Conservation (phyloP, 306 rosid species). For the Inga laurina region DNA sequence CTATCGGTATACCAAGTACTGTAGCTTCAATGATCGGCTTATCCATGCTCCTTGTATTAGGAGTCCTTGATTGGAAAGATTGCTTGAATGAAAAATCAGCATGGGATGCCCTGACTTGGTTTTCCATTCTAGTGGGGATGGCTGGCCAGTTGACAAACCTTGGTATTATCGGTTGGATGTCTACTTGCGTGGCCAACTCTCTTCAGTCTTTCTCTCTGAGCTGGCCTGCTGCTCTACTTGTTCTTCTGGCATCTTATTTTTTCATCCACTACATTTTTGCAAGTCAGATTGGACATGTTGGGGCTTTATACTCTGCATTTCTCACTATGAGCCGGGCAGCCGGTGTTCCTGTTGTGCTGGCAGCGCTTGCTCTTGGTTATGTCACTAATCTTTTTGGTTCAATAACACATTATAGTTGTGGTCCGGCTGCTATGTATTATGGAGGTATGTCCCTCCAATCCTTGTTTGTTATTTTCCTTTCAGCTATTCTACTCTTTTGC, state of each 20-base stretch:
- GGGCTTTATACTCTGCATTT: conserved; percentile 88
- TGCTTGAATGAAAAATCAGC: conserved; percentile 48
- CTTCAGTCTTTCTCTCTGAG: conserved; percentile 70
- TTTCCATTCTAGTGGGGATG: conserved; percentile 90
- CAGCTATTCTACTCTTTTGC: not conserved
- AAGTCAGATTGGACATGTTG: conserved; percentile 94
- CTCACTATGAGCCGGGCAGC: conserved; percentile 94
- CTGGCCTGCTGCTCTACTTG: conserved; percentile 79
- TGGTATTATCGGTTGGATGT: conserved; percentile 92
- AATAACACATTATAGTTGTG: not conserved
- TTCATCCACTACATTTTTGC: conserved; percentile 93
- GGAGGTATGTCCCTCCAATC: not conserved
- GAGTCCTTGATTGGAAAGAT: conserved; percentile 92
- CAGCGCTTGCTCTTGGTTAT: conserved; percentile 80
- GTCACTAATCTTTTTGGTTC: conserved; percentile 61
- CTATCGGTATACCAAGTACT: conserved; percentile 66
- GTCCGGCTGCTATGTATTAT: not conserved
- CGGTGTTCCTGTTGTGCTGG: conserved; percentile 76
- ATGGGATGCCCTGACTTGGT: conserved; percentile 85
- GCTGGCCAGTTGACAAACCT: conserved; percentile 87
- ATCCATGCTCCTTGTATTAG: conserved; percentile 71
- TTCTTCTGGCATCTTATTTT: conserved; percentile 88
- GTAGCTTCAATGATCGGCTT: conserved; percentile 94
- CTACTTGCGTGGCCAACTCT: conserved; percentile 58
- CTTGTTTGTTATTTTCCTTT: not conserved